Conservation (phyloP, 495 filamentous ascomycete species). For the Thozetella sp. region DNA sequence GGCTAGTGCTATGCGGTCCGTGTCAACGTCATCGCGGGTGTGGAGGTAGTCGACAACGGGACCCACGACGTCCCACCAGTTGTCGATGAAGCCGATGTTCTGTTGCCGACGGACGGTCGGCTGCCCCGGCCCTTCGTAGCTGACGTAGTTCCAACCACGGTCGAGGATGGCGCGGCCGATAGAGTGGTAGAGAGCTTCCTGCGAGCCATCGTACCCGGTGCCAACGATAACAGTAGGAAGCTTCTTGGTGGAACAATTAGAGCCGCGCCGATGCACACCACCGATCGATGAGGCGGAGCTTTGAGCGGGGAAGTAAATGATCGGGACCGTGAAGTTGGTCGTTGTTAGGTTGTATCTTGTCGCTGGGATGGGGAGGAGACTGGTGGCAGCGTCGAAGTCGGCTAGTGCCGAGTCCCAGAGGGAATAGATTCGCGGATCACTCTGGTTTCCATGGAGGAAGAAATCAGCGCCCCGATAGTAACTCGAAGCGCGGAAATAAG, state of each 20-base stretch:
- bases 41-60: slow-evolving; percentile 43
- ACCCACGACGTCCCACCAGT: slow-evolving; percentile 48
- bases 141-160: slow-evolving; percentile 46
- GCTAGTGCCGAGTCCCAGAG: slow-evolving; percentile 71
- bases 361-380: slow-evolving; percentile 31
- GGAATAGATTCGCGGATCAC: slow-evolving; percentile 45
- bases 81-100: slow-evolving; percentile 44
- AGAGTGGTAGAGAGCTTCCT: slow-evolving; percentile 45
- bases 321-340: slow-evolving; percentile 25
- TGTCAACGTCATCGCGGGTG: slow-evolving; percentile 24
- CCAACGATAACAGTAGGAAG: slow-evolving; percentile 38
- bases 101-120: slow-evolving; percentile 43
- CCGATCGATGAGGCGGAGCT: background rate
- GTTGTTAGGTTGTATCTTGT: slow-evolving; percentile 29
- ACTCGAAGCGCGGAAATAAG: slow-evolving; percentile 32
- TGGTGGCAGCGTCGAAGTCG: slow-evolving; percentile 60
- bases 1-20: slow-evolving; percentile 22
- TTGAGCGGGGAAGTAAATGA: slow-evolving; percentile 22
- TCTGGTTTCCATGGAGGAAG: slow-evolving; percentile 42
- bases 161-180: slow-evolving; percentile 28
- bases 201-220: slow-evolving; percentile 41
- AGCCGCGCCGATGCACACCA: background rate
- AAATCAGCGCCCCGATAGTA: slow-evolving; percentile 50
- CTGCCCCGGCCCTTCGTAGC: slow-evolving; percentile 53
- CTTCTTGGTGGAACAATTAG: background rate